A percentile compares a stretch with the other conserved stretches of the same genome.
Evolutionary conservation across 2,329 filamentous ascomycete genomes (phyloP).

Genomic region (Colletotrichum tabaci): DNA sequence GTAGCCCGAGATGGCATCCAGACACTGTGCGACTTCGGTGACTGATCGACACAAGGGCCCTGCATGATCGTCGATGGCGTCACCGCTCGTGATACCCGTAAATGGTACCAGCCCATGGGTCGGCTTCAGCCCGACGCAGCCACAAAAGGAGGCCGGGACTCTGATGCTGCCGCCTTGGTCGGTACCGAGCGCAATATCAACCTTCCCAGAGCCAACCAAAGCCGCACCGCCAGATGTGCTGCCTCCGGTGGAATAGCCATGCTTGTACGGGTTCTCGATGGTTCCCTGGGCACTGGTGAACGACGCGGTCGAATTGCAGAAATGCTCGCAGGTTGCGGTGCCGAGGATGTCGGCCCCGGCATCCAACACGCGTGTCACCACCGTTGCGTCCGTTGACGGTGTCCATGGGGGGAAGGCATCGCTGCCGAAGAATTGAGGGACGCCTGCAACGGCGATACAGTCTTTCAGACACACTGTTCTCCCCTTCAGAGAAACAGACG

Average conservation of each 20-base stretch:
- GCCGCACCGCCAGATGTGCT: constrained; percentile 64
- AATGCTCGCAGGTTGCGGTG: constrained; percentile 68
- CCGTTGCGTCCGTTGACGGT: constrained; percentile 66
- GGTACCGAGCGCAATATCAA: constrained; percentile 63
- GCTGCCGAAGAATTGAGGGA: constrained; percentile 68
- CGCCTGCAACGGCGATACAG: constrained; percentile 67
- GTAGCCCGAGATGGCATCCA: constrained; percentile 63
- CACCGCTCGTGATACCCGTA: constrained; percentile 63
- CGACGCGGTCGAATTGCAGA: constrained; percentile 64
- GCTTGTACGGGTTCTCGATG: constrained; percentile 61
- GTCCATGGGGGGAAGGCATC: constrained; percentile 66
- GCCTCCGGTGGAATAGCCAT: constrained; percentile 64
- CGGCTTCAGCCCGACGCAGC: constrained; percentile 64
- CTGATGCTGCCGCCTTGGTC: constrained; percentile 64
- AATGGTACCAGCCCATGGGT: constrained; percentile 67
- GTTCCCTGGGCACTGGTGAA: constrained; percentile 63
- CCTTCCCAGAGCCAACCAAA: constrained; percentile 59
- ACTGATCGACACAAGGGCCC: constrained; percentile 60
- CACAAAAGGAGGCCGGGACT: constrained; percentile 58
- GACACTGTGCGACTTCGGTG: constrained; percentile 56
- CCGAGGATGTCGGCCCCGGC: constrained; percentile 66
- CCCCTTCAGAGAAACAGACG: constrained; percentile 50
- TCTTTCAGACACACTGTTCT: constrained; percentile 69
- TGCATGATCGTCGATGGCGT: constrained; percentile 66
- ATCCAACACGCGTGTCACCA: constrained; percentile 65